Conservation (phyloP, 257 asterid species). For the Scutellaria minor region DNA sequence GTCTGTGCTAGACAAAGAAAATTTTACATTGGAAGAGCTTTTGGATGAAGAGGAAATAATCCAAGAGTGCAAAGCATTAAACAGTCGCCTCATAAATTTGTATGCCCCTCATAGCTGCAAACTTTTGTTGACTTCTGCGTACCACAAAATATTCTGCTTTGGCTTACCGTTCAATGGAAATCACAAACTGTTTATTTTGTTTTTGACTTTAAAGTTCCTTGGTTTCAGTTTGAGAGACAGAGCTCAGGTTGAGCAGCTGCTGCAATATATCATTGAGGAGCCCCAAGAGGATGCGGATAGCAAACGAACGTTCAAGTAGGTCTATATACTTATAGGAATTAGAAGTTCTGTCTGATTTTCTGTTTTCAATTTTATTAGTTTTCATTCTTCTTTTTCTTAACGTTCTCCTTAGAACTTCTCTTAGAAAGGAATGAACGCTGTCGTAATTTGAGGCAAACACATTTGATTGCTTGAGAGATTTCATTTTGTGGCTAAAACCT, state of each 20-base stretch:
- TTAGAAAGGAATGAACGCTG: conserved; percentile 21
- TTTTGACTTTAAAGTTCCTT: conserved; percentile 27
- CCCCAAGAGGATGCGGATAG: conserved; percentile 85
- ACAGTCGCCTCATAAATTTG: conserved; percentile 97
- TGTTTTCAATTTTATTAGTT: not conserved
- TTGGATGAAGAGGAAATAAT: conserved; percentile 97
- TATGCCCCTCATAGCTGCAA: conserved; percentile 43
- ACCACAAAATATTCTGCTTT: not conserved
- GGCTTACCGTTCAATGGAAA: conserved; percentile 23
- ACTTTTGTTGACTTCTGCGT: not conserved
- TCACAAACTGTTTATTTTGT: conserved; percentile 11
- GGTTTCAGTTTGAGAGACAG: conserved; percentile 86
- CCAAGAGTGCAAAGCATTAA: conserved; percentile 98
- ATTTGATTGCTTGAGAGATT: conserved; percentile 22
- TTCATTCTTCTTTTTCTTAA: not conserved
- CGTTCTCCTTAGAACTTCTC: not conserved
- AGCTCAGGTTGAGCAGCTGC: conserved; percentile 86
- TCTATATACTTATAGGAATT: conserved; percentile 29
- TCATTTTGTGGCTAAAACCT: conserved; percentile 25
- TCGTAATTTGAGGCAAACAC: not conserved
- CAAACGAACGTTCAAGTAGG: conserved; percentile 85
- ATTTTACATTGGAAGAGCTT: conserved; percentile 89
- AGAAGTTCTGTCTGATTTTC: not conserved
- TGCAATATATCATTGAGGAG: conserved; percentile 81
- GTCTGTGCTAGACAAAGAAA: conserved; percentile 85